Base-by-base conservation (phyloP, 2,329 filamentous ascomycete genomes). In the Knufia petricola region DNA sequence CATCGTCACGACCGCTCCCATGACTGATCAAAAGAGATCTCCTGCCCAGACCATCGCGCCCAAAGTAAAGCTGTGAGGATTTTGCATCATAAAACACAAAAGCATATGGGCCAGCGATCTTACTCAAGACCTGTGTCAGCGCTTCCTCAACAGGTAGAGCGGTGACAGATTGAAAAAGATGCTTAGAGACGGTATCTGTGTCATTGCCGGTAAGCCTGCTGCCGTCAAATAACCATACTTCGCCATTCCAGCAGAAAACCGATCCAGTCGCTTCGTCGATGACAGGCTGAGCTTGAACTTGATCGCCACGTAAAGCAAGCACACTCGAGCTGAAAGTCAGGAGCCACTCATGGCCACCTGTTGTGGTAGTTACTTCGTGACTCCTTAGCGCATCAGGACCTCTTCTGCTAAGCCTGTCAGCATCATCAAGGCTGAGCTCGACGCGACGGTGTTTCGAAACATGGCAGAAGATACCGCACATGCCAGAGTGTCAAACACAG, bases 231-330 rank as follows among this genome's bases (percentile, higher is more conserved):
- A 77, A 82, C 92, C 92, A 98, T 1, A 88, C 90, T 64, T 98
- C 92, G 37, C 92, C 92, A 61, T 98, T 98, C 92, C 92, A 98
- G 73, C 90, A 95, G 1, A 98, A 73, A 1, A 86, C 71, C 1
- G 83, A 87, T 3, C 74, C 73, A 0, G 74, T 75, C 0, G 58
- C 54, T 2, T 61, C 31, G 55, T 84, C 77, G 36, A 75, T 64
- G 3, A 94, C 75, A 1, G 92, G 92, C 64, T 96, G 92, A 28
- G 68, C 63, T 4, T 82, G 78, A 43, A 92, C 62, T 53, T 78
- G 71, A 43, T 80, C 76, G 21, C 90, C 90, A 58, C 92, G 80
- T n/a, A 98, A 72, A 3, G 88, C 82, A n/a, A 96, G 77, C 0
- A 98, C 90, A 0, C 88, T 94, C 4, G 90, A 92, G 10, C 80